Conservation (phyloP, 1,139 yeast species). For the Suzukiozyma palmioleophila region DNA sequence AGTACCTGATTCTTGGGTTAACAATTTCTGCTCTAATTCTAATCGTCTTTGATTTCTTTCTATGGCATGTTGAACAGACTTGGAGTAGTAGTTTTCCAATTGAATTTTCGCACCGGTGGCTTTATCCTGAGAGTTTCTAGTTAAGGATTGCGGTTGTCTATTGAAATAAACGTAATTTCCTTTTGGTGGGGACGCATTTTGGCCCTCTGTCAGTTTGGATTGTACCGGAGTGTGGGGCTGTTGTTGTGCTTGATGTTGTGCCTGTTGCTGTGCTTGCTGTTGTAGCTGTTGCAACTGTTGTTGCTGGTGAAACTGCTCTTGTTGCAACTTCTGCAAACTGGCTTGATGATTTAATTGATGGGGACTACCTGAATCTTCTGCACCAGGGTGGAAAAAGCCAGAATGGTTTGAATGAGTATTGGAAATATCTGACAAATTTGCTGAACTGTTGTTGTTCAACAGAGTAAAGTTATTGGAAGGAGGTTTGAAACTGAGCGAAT, state of each 20-base stretch:
- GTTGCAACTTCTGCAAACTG: slow-evolving; percentile 9
- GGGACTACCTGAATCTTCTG: slow-evolving; percentile 3
- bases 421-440: slow-evolving; percentile 36
- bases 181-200: slow-evolving; percentile 5
- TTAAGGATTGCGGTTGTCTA: slow-evolving; percentile 76
- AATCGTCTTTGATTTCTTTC: slow-evolving; percentile 77
- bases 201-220: slow-evolving; percentile 4
- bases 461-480: slow-evolving; percentile 41
- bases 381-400: slow-evolving; percentile 3
- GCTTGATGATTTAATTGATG: slow-evolving; percentile 8
- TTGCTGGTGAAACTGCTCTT: slow-evolving; percentile 7
- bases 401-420: slow-evolving; percentile 22
- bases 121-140: slow-evolving; percentile 64
- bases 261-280: slow-evolving; percentile 9
- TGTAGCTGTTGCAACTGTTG: slow-evolving; percentile 9
- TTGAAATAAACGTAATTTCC: slow-evolving; percentile 66
- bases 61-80: slow-evolving; percentile 74
- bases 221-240: slow-evolving; percentile 7
- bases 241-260: slow-evolving; percentile 9
- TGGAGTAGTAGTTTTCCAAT: slow-evolving; percentile 70
- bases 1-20: slow-evolving; percentile 54
- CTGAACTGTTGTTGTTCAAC: slow-evolving; percentile 36
- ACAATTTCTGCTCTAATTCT: slow-evolving; percentile 62
- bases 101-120: slow-evolving; percentile 70
- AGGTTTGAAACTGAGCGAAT: slow-evolving; percentile 36